Conservation (phyloP, 169 alveolate species). For the Plasmodium cynomolgi region DNA sequence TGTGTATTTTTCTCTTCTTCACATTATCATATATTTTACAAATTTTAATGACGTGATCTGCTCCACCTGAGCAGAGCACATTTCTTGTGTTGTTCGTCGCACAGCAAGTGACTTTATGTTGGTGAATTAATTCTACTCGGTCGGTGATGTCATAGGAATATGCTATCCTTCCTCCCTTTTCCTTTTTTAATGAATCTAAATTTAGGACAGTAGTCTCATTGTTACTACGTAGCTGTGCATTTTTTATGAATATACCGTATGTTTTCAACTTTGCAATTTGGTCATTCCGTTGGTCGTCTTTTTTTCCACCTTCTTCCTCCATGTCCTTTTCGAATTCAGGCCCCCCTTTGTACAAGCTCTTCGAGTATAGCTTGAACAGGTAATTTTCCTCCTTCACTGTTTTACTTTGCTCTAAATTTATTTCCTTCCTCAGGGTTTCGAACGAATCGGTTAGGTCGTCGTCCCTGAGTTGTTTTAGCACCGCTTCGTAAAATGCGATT, state of each 20-base stretch:
- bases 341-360: neutral
- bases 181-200: constrained; percentile 27
- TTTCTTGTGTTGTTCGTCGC: constrained; percentile 43
- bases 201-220: constrained; percentile 3
- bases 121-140: constrained; percentile 57
- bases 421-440: constrained; percentile 16
- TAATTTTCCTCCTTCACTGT: constrained; percentile 12
- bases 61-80: constrained; percentile 85
- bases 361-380: constrained; percentile 24
- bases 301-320: neutral
- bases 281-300: neutral
- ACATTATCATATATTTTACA: constrained; percentile 37
- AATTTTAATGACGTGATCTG: constrained; percentile 73
- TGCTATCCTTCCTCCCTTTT: neutral
- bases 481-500: constrained; percentile 56
- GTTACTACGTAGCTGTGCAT: neutral
- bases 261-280: neutral
- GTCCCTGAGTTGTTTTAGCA: constrained; percentile 41
- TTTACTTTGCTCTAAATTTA: constrained; percentile 39
- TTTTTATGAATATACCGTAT: neutral
- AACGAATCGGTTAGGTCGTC: constrained; percentile 43
- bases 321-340: neutral
- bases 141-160: constrained; percentile 38
- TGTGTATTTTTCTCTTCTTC: constrained; percentile 31
- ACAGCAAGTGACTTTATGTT: constrained; percentile 48